Base-by-base conservation (phyloP, 2,329 filamentous ascomycete genomes). In the Rhynchosporium graminicola region DNA sequence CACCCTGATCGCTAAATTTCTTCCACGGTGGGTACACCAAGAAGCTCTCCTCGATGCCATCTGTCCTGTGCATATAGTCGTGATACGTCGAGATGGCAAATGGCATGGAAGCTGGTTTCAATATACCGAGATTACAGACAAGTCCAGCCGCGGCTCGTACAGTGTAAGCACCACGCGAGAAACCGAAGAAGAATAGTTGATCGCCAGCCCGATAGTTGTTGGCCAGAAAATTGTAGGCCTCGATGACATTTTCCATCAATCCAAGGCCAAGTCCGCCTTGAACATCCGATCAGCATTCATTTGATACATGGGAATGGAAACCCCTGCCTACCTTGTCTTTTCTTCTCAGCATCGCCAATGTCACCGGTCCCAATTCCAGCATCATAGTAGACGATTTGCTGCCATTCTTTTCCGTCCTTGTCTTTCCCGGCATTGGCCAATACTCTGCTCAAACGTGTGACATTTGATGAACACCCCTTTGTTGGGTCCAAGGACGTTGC, bases 201-300 rank as follows among this genome's bases (percentile, higher is more conserved):
- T 64, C 59, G 15, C 62, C 62, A 10, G 60, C 51, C 10, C 45
- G n/a, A 15, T 54, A 64, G 20, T 61, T 62, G 20, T 59, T 58
- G 20, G 75, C 76, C 2, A 80, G 65, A 62, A 81, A 81, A 20
- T 75, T 73, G 67, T 81, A 81, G 6, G 64, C 62, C 38, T 61
- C 56, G 15, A 48, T 46, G 5, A 67, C 54, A 31, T 67, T 63
- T 15, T 60, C 59, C 46, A 61, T 57, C n/a, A 67, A 50, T 15
- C 65, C 63, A n/a, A 36, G 31, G 0, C 65, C 65, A 46, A 63
- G 40, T 9, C 36, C 56, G 55, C 65, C 63, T 63, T 20, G 3
- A 47, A 31, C 9, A n/a, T 50, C 38, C 28, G 33, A 20, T 60
- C 20, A 60, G 58, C 33, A 31, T 28, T 8, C 20, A 20, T 20